Conservation (phyloP, 805 yeast genomes). For the Brettanomyces sp. region DNA sequence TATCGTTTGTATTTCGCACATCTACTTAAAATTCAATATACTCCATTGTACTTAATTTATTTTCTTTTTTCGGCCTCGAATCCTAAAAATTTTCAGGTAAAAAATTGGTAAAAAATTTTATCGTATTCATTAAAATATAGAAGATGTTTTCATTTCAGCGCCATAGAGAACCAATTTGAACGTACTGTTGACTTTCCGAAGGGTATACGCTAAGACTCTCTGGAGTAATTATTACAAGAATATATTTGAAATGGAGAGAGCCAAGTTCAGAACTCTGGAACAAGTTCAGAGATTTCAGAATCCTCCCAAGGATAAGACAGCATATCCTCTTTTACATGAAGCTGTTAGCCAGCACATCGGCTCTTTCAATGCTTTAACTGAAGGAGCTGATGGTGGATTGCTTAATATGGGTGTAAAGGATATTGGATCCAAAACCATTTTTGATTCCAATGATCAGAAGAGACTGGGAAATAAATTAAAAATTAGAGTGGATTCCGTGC, state of each 20-base stretch:
- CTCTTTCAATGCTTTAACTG: conserved; percentile 90
- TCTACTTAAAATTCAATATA: too few species aligned
- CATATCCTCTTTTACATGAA: conserved; percentile 72
- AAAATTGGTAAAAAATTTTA: background rate
- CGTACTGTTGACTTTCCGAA: too few species aligned
- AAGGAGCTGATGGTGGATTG: conserved; percentile 78
- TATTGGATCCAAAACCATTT: conserved; percentile 77
- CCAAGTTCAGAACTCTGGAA: conserved; percentile 73
- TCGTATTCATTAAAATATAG: background rate
- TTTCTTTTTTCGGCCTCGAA: too few species aligned
- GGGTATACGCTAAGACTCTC: too few species aligned
- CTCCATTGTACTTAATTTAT: too few species aligned
- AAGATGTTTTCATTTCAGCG: too few species aligned
- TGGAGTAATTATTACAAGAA: too few species aligned
- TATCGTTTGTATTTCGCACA: too few species aligned
- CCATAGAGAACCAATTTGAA: too few species aligned
- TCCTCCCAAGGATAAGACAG: conserved; percentile 82
- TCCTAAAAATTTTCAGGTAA: background rate
- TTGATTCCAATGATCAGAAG: conserved; percentile 63
- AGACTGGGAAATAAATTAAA: conserved; percentile 78
- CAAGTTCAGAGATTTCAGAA: conserved; percentile 76
- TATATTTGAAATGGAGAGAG: conserved; percentile 28
- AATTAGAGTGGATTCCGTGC: conserved; percentile 83
- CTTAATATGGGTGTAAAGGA: conserved; percentile 80
- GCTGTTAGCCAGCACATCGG: conserved; percentile 95